Evolutionary conservation across 805 yeast species (phyloP), one percentile per base, ranked within the genome.

Genomic region (Kodamaea fukazawae): DNA sequence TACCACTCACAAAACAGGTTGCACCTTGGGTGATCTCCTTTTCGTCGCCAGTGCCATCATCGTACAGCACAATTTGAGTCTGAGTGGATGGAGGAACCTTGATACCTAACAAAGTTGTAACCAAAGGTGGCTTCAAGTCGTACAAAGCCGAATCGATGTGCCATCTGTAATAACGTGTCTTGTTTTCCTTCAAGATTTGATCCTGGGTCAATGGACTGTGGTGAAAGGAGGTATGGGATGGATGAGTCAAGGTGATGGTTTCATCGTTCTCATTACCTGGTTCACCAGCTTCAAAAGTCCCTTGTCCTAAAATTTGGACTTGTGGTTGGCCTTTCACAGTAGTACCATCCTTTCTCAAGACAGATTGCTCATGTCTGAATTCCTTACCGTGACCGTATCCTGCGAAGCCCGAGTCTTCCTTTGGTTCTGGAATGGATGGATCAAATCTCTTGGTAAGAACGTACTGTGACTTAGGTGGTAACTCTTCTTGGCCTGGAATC

Each of bases 81-180:
- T 76, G 80, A n/a, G 72, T 64, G 13, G 76, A 66, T 14, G 83
- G 78, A 5, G 96, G 96, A 11, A 86, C 91, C 54, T 81, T 76
- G 46, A 88, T 79, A 3, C 96, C 96, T 38, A 88, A 70, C 45
- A 88, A 71, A 2, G 96, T 87, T 10, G 96, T 88, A 27, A 83
- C 85, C 49, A 83, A 77, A 22, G 96, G 96, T 20, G 96, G 96
- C 11, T 90, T 78, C 50, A 87, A 73, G 27, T 78, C 95, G 54
- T 88, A 88, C 29, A 88, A 72, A 4, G 96, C 96, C 27, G 93
- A 82, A 62, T 88, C 96, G 48, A 88, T 86, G 64, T 88, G 96
- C 96, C 96, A 88, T 65, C 96, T 77, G 75, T 87, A 88, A 60
- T 81, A 88, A 52, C 95, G 74, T 2, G 96, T 88, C 60, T 76